These are phyloP conservation scores for Vicia sativa DNA, from an alignment of 306 rosid genomes.

Conservation along the genomic window DNA sequence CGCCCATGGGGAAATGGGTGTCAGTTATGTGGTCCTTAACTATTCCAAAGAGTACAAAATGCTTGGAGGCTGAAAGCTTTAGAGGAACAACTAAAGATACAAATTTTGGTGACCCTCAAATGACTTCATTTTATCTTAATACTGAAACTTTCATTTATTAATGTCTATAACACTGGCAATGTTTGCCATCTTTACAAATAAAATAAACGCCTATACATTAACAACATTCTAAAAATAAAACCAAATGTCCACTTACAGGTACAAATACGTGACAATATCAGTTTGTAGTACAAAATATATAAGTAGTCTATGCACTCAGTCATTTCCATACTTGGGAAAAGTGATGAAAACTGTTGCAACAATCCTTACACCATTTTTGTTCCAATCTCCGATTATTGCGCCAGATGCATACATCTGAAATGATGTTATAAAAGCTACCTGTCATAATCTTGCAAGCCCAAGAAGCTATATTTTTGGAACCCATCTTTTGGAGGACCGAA, in stretches of 20 bases:
- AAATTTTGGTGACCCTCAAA: no score
- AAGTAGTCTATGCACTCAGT: background rate
- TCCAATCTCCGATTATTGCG: background rate
- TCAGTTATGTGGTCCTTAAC: no score
- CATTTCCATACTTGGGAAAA: background rate
- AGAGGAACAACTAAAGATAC: no score
- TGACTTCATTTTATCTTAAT: no score
- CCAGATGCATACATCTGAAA: background rate
- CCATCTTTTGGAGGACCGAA: conserved; percentile 62
- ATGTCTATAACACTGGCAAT: no score
- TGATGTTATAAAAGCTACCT: conserved; percentile 16
- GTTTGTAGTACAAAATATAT: conserved; percentile 9
- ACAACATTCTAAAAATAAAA: background rate
- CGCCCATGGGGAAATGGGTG: no score
- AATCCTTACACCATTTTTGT: conserved; percentile 3
- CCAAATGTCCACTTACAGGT: conserved; percentile 7
- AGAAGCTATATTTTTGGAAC: conserved; percentile 53
- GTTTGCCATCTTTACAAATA: no score
- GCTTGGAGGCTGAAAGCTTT: no score
- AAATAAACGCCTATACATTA: background rate
- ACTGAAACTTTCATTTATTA: no score
- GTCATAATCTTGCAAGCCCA: conserved; percentile 60
- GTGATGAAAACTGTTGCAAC: background rate
- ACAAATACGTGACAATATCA: background rate
- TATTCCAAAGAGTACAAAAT: no score